Evolutionary conservation across 352 stramenopile species (phyloP), one percentile per base, ranked within the genome.

Genomic region (Phytophthora pinifolia): DNA sequence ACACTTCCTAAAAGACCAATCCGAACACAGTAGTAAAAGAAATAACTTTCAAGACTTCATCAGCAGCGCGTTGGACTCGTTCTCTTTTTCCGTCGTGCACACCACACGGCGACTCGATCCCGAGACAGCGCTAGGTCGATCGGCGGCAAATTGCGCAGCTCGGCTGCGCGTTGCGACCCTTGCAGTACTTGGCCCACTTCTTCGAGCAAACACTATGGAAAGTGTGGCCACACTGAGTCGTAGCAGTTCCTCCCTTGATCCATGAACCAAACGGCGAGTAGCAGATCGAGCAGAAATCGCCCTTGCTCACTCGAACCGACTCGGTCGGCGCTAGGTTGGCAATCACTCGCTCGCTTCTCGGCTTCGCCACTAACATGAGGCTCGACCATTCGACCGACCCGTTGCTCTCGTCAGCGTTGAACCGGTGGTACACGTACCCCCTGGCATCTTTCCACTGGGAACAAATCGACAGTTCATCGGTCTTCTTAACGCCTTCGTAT

Each of bases 401-500:
- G 12, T 55, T 12, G 1, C 2, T 49, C 43, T 71, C 57, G 20
- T 72, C 30, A 1, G 58, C 43, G 25, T 59, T 18, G 43, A 72
- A 72, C 1, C 48, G 42, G 41, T 72, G 47, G 35, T 65, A 72
- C 10, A 43, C 34, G 1, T 66, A 7, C 0, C 50, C 59, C 4
- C 5, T 13, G 7, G 62, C 51, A 20, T 33, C 7, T 13, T 46
- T 54, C 62, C 67, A 76, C 6, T 15, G 67, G 0, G 59, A 76
- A 20, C 43, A 61, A 27, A 77, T 45, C 0, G 46, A 62, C 9
- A 20, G 38, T 0, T 22, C 41, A 44, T 62, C 49, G 6, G 13
- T 30, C 6, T 34, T 14, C 18, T 49, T 48, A 0, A 74, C 18
- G 9, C 59, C 68, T 20, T 77, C 68, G 33, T 50, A 74, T 27